Evolutionary conservation across 2,329 filamentous ascomycete genomes (phyloP).

Genomic region (Epichloe typhina): DNA sequence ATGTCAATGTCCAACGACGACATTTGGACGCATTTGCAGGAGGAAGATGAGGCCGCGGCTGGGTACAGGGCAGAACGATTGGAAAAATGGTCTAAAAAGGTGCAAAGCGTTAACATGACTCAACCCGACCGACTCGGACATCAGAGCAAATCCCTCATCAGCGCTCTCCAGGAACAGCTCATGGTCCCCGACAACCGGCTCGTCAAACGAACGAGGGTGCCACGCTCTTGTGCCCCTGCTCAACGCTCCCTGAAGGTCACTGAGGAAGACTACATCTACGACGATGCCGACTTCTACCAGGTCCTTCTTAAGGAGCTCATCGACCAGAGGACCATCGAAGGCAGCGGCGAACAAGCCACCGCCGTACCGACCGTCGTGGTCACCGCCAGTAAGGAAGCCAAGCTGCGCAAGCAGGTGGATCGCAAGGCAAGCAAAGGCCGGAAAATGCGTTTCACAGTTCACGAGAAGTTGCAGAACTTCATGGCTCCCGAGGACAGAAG

Average conservation of each 20-base stretch:
- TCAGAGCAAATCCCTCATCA: slow-evolving; percentile 38
- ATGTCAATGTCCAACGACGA: slow-evolving; percentile 44
- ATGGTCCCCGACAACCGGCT: slow-evolving; percentile 48
- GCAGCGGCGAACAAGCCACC: slow-evolving; percentile 33
- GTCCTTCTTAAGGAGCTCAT: slow-evolving; percentile 85
- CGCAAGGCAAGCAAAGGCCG: slow-evolving; percentile 90
- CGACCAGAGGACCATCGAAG: slow-evolving; percentile 68
- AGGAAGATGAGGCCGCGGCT: slow-evolving; percentile 45
- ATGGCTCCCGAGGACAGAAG: slow-evolving; percentile 84
- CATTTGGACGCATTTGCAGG: slow-evolving; percentile 61
- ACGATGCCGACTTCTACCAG: slow-evolving; percentile 93
- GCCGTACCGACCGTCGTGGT: slow-evolving; percentile 44
- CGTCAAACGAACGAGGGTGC: slow-evolving; percentile 53
- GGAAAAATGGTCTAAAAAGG: slow-evolving; percentile 81
- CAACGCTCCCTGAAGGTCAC: slow-evolving; percentile 46
- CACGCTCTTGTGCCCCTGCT: slow-evolving; percentile 63
- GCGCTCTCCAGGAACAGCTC: slow-evolving; percentile 56
- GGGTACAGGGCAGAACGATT: slow-evolving; percentile 57
- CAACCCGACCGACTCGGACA: slow-evolving; percentile 14
- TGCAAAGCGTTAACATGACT: slow-evolving; percentile 32
- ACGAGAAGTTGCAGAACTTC: slow-evolving; percentile 96
- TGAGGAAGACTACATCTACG: slow-evolving; percentile 59
- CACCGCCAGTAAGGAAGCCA: slow-evolving; percentile 61
- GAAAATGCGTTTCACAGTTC: slow-evolving; percentile 86
- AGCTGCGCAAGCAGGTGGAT: slow-evolving; percentile 73